phyloP scores from a whole-genome alignment of 257 asterid genomes.

The Ophiorrhiza pumila region DNA sequence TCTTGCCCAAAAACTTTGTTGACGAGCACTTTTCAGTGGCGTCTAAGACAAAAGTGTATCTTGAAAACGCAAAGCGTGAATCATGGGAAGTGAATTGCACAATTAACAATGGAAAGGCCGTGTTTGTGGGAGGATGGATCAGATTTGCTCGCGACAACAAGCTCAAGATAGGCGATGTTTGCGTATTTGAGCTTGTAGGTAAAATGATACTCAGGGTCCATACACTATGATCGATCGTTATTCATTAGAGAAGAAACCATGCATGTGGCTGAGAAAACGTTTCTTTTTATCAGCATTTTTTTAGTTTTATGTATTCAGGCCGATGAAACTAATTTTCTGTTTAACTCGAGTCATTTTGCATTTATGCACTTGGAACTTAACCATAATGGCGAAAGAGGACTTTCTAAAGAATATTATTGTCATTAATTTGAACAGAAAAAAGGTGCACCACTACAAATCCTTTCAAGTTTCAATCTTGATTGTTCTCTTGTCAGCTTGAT shows the following conservation, averaged over 20 bases:
- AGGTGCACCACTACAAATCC: too few species aligned
- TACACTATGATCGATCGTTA: background rate
- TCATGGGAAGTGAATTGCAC: conserved; percentile 15
- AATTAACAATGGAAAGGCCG: background rate
- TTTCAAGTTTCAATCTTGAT: conserved; percentile 26
- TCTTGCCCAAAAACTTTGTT: conserved; percentile 1
- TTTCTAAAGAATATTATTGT: too few species aligned
- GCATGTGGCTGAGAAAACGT: background rate
- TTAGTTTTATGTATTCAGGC: too few species aligned
- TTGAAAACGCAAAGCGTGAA: conserved; percentile 10
- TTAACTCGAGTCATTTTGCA: too few species aligned
- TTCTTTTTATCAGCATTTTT: conserved; percentile 19
- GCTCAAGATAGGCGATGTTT: conserved; percentile 22
- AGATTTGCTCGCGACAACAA: conserved; percentile 11
- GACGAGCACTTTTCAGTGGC: background rate
- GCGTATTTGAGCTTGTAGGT: conserved; percentile 22
- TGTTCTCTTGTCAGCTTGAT: conserved; percentile 30
- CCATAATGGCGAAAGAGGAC: too few species aligned
- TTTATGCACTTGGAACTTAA: too few species aligned
- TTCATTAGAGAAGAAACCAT: background rate
- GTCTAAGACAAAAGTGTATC: background rate
- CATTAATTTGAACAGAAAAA: too few species aligned
- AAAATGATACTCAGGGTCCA: conserved; percentile 9
- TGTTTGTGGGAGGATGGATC: conserved; percentile 22
- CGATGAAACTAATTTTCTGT: too few species aligned